These are phyloP conservation scores for Sechiopsis laciniata DNA, from an alignment of 306 rosid genomes.

Conservation along the genomic window DNA sequence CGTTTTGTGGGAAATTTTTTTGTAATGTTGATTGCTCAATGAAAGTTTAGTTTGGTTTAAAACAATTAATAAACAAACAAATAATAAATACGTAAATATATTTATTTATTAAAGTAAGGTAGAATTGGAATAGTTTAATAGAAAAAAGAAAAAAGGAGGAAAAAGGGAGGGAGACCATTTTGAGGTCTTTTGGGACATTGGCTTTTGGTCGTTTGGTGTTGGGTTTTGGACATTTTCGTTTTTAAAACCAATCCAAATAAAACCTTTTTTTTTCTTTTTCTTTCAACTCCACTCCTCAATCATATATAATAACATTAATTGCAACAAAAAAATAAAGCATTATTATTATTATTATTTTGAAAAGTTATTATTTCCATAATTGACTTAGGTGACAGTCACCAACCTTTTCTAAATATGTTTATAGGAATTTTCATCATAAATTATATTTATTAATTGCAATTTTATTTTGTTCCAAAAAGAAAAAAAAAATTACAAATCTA, in stretches of 20 bases:
- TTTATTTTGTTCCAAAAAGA: too few species aligned
- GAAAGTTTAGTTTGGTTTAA: too few species aligned
- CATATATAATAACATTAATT: not conserved
- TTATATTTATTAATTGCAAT: not conserved
- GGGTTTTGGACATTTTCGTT: not conserved
- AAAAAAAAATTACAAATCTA: not conserved
- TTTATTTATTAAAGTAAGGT: not conserved
- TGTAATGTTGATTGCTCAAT: too few species aligned
- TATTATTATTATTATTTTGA: too few species aligned
- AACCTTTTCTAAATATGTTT: too few species aligned
- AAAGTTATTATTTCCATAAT: too few species aligned
- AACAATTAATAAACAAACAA: too few species aligned
- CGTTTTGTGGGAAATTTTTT: too few species aligned
- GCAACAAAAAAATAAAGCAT: too few species aligned
- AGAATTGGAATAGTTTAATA: not conserved
- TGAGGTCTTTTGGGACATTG: not conserved
- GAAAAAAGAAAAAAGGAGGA: not conserved
- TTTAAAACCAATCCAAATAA: not conserved
- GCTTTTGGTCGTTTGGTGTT: slow-evolving; percentile 7
- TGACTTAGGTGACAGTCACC: too few species aligned
- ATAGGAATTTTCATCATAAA: too few species aligned
- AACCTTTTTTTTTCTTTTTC: not conserved
- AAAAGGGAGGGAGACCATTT: not conserved
- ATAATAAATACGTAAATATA: too few species aligned
- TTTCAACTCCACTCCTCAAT: not conserved